These are phyloP conservation scores for Mucor sp. DNA, from an alignment of 371 early-diverging fungal genomes.

Conservation along the genomic window DNA sequence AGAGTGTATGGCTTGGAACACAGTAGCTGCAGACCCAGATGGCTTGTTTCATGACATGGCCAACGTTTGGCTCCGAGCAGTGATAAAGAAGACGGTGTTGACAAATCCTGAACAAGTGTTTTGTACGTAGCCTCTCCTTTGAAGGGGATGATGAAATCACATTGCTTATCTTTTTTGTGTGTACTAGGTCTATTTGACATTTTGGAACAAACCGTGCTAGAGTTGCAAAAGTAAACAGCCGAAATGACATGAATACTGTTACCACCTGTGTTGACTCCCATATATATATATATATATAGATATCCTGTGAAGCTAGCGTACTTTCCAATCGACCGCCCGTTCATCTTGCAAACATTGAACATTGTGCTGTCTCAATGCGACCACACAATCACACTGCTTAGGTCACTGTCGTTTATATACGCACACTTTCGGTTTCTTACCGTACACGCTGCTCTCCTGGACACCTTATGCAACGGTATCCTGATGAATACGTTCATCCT, in stretches of 20 bases:
- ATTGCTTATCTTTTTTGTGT: no score
- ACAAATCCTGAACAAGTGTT: constrained; percentile 57
- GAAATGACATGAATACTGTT: neutral
- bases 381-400: constrained; percentile 52
- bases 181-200: constrained; percentile 52
- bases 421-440: constrained; percentile 56
- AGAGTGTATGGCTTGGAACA: constrained; percentile 53
- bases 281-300: no score
- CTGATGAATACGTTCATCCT: constrained; percentile 46
- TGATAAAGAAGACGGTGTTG: constrained; percentile 49
- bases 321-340: constrained; percentile 48
- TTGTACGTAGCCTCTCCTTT: constrained; percentile 30
- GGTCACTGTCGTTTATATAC: constrained; percentile 57
- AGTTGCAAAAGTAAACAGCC: constrained; percentile 44
- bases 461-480: constrained; percentile 43
- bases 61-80: constrained; percentile 58
- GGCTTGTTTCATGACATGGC: constrained; percentile 55
- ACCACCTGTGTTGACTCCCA: no score
- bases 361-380: constrained; percentile 49
- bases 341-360: constrained; percentile 47
- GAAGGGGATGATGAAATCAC: no score
- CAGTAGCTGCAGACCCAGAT: constrained; percentile 27
- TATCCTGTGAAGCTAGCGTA: constrained; percentile 10
- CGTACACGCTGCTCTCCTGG: constrained; percentile 35
- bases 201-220: constrained; percentile 46